Percentiles rank a stretch among this genome's conserved stretches.
Evolutionary conservation across 345 rosid genomes (phyloP).

Genomic region (Hirschfeldia incana): DNA sequence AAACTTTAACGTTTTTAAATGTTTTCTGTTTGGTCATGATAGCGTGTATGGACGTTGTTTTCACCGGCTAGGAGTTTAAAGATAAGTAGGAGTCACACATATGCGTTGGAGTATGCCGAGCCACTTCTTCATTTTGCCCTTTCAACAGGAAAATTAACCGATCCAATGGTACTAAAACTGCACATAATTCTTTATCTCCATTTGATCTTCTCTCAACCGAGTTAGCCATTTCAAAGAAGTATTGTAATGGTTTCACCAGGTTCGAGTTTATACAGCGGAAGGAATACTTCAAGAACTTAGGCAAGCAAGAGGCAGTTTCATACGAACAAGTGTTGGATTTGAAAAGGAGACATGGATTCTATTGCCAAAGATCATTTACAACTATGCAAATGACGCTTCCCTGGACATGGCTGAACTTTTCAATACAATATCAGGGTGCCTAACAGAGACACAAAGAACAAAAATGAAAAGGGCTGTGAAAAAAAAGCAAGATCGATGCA

Average conservation of each 20-base stretch:
- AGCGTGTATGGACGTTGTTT: constrained; percentile 67
- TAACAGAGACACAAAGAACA: constrained; percentile 45
- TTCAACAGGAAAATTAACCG: constrained; percentile 58
- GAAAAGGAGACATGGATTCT: constrained; percentile 57
- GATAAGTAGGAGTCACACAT: constrained; percentile 48
- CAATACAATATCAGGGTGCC: constrained; percentile 41
- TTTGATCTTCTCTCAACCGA: not conserved
- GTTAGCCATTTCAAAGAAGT: not conserved
- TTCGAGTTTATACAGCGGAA: constrained; percentile 56
- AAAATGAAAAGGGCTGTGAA: constrained; percentile 45
- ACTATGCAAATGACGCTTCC: constrained; percentile 62
- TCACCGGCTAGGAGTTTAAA: constrained; percentile 60
- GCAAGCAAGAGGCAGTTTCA: constrained; percentile 54
- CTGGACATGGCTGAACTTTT: constrained; percentile 43
- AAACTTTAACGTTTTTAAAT: not conserved
- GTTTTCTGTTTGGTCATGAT: constrained; percentile 27
- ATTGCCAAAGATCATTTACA: constrained; percentile 51
- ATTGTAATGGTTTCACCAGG: constrained; percentile 40
- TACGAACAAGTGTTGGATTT: constrained; percentile 45
- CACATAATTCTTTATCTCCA: not conserved
- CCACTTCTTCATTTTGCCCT: constrained; percentile 78
- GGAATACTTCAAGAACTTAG: constrained; percentile 56
- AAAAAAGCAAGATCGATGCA: constrained; percentile 47
- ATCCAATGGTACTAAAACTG: constrained; percentile 43
- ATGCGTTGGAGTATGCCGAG: constrained; percentile 67